Evolutionary conservation across 2,329 filamentous ascomycete genomes (phyloP).

Genomic region (Lachnellula arida): DNA sequence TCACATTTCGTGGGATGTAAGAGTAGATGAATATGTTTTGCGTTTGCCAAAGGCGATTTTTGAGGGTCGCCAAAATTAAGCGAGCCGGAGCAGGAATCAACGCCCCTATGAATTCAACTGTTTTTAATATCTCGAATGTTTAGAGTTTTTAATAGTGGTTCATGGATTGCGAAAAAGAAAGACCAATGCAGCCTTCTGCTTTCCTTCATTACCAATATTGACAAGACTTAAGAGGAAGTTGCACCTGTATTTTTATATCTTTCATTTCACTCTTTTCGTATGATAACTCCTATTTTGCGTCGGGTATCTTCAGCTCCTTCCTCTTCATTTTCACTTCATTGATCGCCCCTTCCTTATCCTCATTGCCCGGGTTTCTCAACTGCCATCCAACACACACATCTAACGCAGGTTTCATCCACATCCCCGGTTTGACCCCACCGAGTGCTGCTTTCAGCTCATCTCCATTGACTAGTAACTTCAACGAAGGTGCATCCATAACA

Average conservation of each 20-base stretch:
- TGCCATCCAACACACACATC: slow-evolving; percentile 86
- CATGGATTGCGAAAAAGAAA: too few species aligned
- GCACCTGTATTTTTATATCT: neutral
- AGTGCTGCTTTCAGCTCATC: slow-evolving; percentile 65
- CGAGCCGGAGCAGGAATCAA: too few species aligned
- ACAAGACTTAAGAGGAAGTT: neutral
- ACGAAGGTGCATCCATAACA: slow-evolving; percentile 51
- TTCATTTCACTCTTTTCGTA: neutral
- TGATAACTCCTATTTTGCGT: neutral
- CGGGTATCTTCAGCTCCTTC: slow-evolving; percentile 29
- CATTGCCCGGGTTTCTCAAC: slow-evolving; percentile 66
- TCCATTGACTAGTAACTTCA: slow-evolving; percentile 69
- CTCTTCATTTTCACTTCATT: slow-evolving; percentile 47
- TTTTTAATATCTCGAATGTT: too few species aligned
- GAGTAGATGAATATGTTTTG: neutral
- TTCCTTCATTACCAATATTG: too few species aligned
- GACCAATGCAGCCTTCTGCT: too few species aligned
- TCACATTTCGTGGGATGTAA: neutral
- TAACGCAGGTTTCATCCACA: slow-evolving; percentile 79
- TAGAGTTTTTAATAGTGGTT: too few species aligned
- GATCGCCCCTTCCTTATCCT: slow-evolving; percentile 54
- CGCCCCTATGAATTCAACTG: too few species aligned
- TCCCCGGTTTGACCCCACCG: slow-evolving; percentile 61
- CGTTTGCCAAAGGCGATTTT: neutral
- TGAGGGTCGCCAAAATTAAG: neutral